Percentiles rank a stretch among this genome's conserved stretches.
Evolutionary conservation across 2,329 filamentous ascomycete genomes (phyloP).

Genomic region (Metarhizium robertsii): DNA sequence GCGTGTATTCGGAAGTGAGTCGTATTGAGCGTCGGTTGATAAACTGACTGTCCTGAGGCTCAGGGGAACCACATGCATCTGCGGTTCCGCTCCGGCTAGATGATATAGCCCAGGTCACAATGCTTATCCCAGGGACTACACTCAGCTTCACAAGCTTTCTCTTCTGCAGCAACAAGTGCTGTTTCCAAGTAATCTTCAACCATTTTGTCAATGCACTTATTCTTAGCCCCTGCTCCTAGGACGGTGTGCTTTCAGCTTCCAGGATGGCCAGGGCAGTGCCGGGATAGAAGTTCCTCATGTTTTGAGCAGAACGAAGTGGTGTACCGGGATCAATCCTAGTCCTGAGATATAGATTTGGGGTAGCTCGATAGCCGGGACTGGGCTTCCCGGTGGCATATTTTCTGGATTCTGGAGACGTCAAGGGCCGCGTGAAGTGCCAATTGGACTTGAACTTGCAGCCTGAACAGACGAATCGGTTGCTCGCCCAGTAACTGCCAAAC

Average conservation of each 20-base stretch:
- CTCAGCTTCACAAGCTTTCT: slow-evolving; percentile 4
- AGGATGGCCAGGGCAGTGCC: slow-evolving; percentile 18
- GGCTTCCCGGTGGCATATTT: slow-evolving; percentile 3
- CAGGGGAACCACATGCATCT: too few species aligned
- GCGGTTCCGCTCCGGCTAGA: neutral
- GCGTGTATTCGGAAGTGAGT: neutral
- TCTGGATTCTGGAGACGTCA: slow-evolving; percentile 7
- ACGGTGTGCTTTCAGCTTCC: slow-evolving; percentile 13
- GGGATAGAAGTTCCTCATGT: slow-evolving; percentile 17
- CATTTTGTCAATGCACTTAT: slow-evolving; percentile 11
- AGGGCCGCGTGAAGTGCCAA: slow-evolving; percentile 22
- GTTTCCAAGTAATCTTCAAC: slow-evolving; percentile 20
- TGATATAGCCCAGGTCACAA: neutral
- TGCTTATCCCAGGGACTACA: slow-evolving; percentile 12
- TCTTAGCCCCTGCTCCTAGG: slow-evolving; percentile 7
- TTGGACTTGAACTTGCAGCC: slow-evolving; percentile 13
- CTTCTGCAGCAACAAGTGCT: slow-evolving; percentile 17
- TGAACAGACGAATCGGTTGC: slow-evolving; percentile 7
- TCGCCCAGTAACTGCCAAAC: slow-evolving; percentile 17
- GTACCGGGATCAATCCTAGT: slow-evolving; percentile 33
- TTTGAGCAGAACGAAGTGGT: slow-evolving; percentile 23
- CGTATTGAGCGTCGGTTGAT: neutral
- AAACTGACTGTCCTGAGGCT: too few species aligned
- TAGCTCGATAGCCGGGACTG: slow-evolving; percentile 7
- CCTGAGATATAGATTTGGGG: slow-evolving; percentile 24